These are phyloP conservation scores for Bondarzewia mesenterica DNA, from an alignment of 1,284 basidiomycete species.

Conservation along the genomic window DNA sequence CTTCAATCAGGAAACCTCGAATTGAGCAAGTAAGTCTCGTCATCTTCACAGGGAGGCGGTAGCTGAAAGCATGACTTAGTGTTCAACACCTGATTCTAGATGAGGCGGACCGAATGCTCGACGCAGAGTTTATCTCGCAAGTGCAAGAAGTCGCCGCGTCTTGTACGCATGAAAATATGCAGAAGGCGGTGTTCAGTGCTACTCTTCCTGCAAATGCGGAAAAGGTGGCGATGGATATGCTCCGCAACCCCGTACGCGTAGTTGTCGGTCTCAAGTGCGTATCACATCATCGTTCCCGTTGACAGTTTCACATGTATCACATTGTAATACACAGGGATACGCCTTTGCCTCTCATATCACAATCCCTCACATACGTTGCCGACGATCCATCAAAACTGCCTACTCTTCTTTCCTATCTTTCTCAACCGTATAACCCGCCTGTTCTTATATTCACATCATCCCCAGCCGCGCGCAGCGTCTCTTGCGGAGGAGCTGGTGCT, in stretches of 20 bases:
- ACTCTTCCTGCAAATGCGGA: conserved; percentile 89
- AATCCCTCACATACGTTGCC: conserved; percentile 86
- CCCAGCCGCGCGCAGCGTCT: conserved; percentile 85
- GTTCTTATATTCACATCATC: conserved; percentile 92
- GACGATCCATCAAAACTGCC: conserved; percentile 91
- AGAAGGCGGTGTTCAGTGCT: conserved; percentile 91
- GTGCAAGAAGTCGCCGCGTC: conserved; percentile 82
- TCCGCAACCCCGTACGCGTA: conserved; percentile 78
- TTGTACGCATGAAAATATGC: conserved; percentile 67
- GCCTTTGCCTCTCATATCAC: conserved; percentile 73
- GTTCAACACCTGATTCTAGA: conserved; percentile 82
- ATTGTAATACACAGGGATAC: conserved; percentile 60
- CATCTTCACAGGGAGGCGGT: background rate
- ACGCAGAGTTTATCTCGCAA: conserved; percentile 84
- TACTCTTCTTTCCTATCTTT: conserved; percentile 72
- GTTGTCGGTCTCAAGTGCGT: conserved; percentile 91
- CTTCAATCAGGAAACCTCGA: conserved; percentile 62
- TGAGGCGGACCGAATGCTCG: conserved; percentile 88
- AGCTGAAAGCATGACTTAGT: conserved; percentile 30
- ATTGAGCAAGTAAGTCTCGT: conserved; percentile 58
- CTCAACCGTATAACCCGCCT: conserved; percentile 85
- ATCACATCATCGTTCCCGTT: background rate
- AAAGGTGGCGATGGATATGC: conserved; percentile 79
- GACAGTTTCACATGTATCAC: background rate
- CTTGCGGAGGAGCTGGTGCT: conserved; percentile 82